Evolutionary conservation across 768 basidiomycete species (phyloP).

Genomic region (Filobasidium floriforme): DNA sequence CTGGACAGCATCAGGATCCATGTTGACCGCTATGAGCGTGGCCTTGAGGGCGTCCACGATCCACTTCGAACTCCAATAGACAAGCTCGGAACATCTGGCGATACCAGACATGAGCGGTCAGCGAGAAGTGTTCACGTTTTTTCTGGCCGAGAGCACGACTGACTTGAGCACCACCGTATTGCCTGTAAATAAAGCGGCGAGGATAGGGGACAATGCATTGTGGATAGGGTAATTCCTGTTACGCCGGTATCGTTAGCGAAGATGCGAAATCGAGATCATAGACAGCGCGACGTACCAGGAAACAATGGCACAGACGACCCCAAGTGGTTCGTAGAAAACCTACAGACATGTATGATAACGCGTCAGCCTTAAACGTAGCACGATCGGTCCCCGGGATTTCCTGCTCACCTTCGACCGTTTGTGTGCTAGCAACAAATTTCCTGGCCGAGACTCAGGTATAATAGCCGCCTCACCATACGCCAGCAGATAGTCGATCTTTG

Average conservation of each 20-base stretch:
- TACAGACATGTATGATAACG: conserved; percentile 22
- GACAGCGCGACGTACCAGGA: conserved; percentile 54
- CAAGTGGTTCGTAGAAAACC: conserved; percentile 72
- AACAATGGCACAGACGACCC: conserved; percentile 84
- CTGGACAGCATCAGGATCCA: conserved; percentile 80
- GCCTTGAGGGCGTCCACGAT: conserved; percentile 70
- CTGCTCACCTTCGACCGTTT: conserved; percentile 42
- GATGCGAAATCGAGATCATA: neutral
- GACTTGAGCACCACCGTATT: conserved; percentile 82
- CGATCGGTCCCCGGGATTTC: neutral
- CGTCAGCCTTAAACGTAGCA: neutral
- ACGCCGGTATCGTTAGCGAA: neutral
- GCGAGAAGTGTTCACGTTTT: neutral
- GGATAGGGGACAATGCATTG: conserved; percentile 87
- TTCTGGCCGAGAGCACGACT: conserved; percentile 32
- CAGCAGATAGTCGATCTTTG: conserved; percentile 88
- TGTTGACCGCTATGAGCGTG: conserved; percentile 72
- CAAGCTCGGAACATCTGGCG: conserved; percentile 48
- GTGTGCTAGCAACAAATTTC: conserved; percentile 47
- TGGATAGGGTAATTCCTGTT: conserved; percentile 54
- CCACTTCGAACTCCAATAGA: conserved; percentile 72
- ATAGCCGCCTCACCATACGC: conserved; percentile 73
- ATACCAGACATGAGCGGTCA: neutral
- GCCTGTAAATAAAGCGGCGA: conserved; percentile 82
- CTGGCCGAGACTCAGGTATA: conserved; percentile 60